Conservation (phyloP, 495 filamentous ascomycete species). For the Darksidea phi region DNA sequence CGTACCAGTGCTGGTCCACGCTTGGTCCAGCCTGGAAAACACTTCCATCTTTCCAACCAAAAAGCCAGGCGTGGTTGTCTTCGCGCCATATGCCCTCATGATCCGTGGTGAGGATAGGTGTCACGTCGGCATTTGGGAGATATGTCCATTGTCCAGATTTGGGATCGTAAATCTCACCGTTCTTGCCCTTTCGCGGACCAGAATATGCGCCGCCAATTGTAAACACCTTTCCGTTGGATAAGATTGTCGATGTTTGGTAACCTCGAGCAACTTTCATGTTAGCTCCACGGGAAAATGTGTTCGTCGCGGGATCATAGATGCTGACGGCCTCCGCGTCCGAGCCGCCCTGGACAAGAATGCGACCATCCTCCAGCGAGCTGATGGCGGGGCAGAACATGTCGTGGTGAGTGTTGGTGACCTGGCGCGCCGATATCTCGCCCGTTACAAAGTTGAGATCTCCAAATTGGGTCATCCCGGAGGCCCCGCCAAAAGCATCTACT, state of each 20-base stretch:
- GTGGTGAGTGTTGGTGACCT: constrained; percentile 48
- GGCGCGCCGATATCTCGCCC: constrained; percentile 41
- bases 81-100: constrained; percentile 46
- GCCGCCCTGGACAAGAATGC: constrained; percentile 57
- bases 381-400: constrained; percentile 67
- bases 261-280: constrained; percentile 55
- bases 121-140: constrained; percentile 44
- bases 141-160: constrained; percentile 43
- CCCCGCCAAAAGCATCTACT: too few species aligned
- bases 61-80: constrained; percentile 64
- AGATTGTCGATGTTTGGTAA: constrained; percentile 55
- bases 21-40: constrained; percentile 62
- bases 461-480: constrained; percentile 47
- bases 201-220: constrained; percentile 61
- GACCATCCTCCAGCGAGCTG: constrained; percentile 51
- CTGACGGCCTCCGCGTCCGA: constrained; percentile 47
- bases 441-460: constrained; percentile 46
- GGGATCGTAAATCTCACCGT: constrained; percentile 57
- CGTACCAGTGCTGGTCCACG: constrained; percentile 60
- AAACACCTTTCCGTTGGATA: constrained; percentile 58
- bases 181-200: constrained; percentile 50
- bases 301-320: constrained; percentile 45
- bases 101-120: constrained; percentile 55
- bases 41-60: constrained; percentile 55
- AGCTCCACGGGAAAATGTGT: constrained; percentile 41